Conservation (phyloP, 2,329 filamentous ascomycete species). For the Colletotrichum nymphaeae region DNA sequence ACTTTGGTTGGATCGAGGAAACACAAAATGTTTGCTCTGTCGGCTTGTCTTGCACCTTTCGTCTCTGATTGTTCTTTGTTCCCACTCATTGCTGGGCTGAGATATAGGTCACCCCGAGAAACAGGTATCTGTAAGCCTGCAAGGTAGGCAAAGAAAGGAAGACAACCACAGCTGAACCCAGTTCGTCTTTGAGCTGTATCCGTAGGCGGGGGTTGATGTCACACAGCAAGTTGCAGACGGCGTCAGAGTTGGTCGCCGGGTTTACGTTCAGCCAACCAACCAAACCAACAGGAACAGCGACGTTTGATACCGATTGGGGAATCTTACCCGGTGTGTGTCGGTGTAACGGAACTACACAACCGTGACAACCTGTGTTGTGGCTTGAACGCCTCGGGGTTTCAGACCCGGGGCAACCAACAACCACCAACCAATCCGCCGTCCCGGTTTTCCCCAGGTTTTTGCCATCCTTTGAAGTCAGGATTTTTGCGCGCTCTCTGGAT, state of each 20-base stretch:
- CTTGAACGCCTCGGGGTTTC: slow-evolving; percentile 29
- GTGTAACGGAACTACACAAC: background rate
- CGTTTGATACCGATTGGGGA: background rate
- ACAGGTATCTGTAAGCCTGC: background rate
- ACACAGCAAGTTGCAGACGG: background rate
- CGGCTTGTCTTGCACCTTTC: background rate
- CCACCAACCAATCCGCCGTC: background rate
- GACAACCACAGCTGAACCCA: background rate
- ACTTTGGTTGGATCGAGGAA: background rate
- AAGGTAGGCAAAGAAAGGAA: slow-evolving; percentile 3
- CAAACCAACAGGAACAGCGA: slow-evolving; percentile 2
- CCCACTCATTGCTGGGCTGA: background rate
- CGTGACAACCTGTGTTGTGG: slow-evolving; percentile 1
- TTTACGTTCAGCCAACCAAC: slow-evolving; percentile 1
- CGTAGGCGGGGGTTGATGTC: background rate
- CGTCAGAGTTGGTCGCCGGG: background rate
- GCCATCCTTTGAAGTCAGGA: background rate
- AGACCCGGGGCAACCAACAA: background rate
- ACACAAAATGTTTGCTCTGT: background rate
- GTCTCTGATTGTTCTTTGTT: background rate
- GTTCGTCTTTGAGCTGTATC: slow-evolving; percentile 1
- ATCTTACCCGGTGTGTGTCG: background rate
- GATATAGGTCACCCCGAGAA: background rate
- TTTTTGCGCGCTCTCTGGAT: background rate
- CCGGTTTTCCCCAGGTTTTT: slow-evolving; percentile 20